phyloP scores from a whole-genome alignment of 371 early-diverging fungal species.

The Zancudomyces culisetae region DNA sequence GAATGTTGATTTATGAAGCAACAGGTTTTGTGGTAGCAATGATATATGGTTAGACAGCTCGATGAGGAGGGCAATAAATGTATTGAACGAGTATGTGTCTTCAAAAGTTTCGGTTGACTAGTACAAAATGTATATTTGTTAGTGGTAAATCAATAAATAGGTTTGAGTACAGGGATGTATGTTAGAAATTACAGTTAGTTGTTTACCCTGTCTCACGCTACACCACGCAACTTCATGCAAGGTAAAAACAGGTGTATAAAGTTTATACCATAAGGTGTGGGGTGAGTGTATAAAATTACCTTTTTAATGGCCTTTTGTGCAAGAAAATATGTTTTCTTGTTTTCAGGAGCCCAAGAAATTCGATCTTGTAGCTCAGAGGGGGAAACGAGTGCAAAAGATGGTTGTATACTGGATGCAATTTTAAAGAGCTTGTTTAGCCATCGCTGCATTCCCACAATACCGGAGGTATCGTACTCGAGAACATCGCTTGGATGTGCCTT shows the following conservation, averaged over 20 bases:
- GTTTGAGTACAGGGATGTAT: no score
- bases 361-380: constrained; percentile 3
- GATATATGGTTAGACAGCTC: constrained; percentile 52
- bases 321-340: constrained; percentile 33
- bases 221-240: no score
- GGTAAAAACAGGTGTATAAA: no score
- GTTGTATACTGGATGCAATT: constrained; percentile 7
- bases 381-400: neutral
- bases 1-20: constrained; percentile 28
- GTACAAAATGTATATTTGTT: no score
- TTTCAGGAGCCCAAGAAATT: constrained; percentile 27
- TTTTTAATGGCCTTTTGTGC: constrained; percentile 31
- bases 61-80: constrained; percentile 60
- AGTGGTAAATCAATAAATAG: no score
- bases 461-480: constrained; percentile 75
- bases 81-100: constrained; percentile 46
- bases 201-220: no score
- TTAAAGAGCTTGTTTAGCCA: constrained; percentile 34
- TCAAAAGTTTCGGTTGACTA: constrained; percentile 37
- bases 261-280: no score
- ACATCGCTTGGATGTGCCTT: constrained; percentile 81
- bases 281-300: constrained; percentile 10
- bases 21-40: constrained; percentile 7
- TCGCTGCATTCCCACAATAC: constrained; percentile 80
- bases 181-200: no score